Percentiles rank a stretch among this genome's conserved stretches.
Conservation (phyloP, 805 yeast species). For the Saccharomycopsis fodiens region DNA sequence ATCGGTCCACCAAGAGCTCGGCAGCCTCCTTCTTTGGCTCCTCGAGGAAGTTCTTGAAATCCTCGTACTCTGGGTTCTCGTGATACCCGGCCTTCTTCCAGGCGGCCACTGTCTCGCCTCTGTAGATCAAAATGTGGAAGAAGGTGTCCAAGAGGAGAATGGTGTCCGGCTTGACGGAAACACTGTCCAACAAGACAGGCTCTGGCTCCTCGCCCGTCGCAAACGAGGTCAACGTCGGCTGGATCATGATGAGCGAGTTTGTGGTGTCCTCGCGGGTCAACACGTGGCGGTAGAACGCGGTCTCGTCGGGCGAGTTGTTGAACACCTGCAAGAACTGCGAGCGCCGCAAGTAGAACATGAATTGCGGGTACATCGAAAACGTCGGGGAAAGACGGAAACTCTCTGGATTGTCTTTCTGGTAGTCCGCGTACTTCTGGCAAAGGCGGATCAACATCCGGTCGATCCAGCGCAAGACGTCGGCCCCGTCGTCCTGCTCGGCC, state of each 20-base stretch:
- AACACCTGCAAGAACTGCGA: conserved; percentile 60
- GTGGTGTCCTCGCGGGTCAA: conserved; percentile 54
- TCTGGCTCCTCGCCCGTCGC: conserved; percentile 46
- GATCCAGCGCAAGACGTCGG: conserved; percentile 40
- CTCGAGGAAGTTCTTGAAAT: conserved; percentile 51
- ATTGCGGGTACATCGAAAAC: conserved; percentile 55
- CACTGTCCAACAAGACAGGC: conserved; percentile 57
- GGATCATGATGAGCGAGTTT: conserved; percentile 59
- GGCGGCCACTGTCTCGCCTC: conserved; percentile 57
- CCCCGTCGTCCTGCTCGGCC: conserved; percentile 30
- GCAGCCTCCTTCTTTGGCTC: conserved; percentile 61
- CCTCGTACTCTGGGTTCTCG: conserved; percentile 49
- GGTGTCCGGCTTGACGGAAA: conserved; percentile 49
- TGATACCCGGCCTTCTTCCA: conserved; percentile 64
- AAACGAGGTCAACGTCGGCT: conserved; percentile 56
- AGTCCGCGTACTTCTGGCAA: conserved; percentile 41
- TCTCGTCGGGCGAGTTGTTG: conserved; percentile 68
- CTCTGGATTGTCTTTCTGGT: conserved; percentile 37
- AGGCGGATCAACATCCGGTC: conserved; percentile 41
- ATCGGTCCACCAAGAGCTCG: conserved; percentile 54
- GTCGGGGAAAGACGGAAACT: conserved; percentile 44
- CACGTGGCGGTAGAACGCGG: conserved; percentile 55
- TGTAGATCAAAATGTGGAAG: conserved; percentile 60
- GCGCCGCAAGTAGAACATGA: conserved; percentile 58
- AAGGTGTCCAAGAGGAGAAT: conserved; percentile 58